Evolutionary conservation across 768 basidiomycete genomes (phyloP).

Genomic region (Hydnomerulius pinastri): DNA sequence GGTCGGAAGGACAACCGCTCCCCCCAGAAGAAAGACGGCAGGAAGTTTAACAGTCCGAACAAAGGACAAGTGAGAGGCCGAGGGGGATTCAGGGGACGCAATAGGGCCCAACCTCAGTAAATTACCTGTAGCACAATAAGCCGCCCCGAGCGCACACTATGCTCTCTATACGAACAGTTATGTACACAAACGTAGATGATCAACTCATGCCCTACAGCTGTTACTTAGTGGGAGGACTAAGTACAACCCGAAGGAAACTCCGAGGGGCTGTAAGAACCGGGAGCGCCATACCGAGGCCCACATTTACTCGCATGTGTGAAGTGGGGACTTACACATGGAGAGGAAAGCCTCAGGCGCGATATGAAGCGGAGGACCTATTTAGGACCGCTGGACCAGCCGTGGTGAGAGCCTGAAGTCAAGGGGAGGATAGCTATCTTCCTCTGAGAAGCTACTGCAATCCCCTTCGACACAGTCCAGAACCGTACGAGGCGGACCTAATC

Average conservation of each 20-base stretch:
- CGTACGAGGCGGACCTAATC: neutral
- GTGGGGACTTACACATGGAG: too few relatives aligned
- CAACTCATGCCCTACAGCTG: too few relatives aligned
- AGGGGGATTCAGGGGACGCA: too few relatives aligned
- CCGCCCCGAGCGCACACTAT: too few relatives aligned
- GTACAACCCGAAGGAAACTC: neutral
- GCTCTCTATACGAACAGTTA: too few relatives aligned
- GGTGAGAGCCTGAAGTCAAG: conserved; percentile 2
- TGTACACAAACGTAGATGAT: too few relatives aligned
- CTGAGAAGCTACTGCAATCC: neutral
- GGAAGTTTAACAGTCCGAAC: too few relatives aligned
- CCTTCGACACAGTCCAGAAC: neutral
- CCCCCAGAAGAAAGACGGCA: neutral
- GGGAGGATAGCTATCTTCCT: neutral
- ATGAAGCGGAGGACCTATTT: neutral
- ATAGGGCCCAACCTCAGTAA: too few relatives aligned
- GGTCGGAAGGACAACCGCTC: neutral
- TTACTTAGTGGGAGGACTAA: neutral
- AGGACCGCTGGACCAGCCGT: neutral
- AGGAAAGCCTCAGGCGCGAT: conserved; percentile 1
- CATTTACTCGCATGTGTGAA: neutral
- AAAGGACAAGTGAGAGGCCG: too few relatives aligned
- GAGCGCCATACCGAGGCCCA: neutral
- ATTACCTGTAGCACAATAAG: too few relatives aligned
- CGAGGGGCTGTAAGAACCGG: neutral